Base-by-base conservation (phyloP, 2,329 filamentous ascomycete genomes). In the Leptographium procerum region DNA sequence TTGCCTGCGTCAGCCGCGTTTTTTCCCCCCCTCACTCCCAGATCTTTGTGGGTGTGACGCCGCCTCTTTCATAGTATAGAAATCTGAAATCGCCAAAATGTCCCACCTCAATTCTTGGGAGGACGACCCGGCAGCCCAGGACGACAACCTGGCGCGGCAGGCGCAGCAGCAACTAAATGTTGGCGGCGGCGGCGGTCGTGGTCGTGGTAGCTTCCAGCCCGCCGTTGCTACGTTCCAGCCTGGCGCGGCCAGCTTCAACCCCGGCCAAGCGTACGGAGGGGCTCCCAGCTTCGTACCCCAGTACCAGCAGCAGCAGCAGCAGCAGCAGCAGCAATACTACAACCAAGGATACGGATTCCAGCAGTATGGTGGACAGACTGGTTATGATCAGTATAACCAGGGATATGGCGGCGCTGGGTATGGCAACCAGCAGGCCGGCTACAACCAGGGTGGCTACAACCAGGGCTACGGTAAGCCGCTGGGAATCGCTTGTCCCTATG, bases 71-170 rank as follows among this genome's bases (percentile, higher is more conserved):
- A 9, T 26, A 5, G 7, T 10, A 29, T 28, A 16, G 24, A 14
- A 24, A 29, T 26, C 10, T 24, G 22, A 43, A 45, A 28, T 36
- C 19, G 10, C 29, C 34, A 64, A 29, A 51, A 64, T 64, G 63
- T 60, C 91, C 67, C 85, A 91, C 72, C 88, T 90, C 68, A 91
- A 95, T 73, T 96, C 91, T 62, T 97, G 94, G 89, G 91, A 97
- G 76, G 90, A 95, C 69, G 89, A 91, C 68, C 85, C 86, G 68
- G 79, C 86, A 58, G 85, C 83, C 63, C 86, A 89, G 77, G 87
- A 91, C 67, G 87, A 89, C 66, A 83, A 83, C 71, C 83, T 95
- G 72, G 83, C 88, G 62, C 84, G 85, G 67, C 88, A 91, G 77
- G 76, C 88, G 43, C 83, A 87, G 66, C 83, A 87, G 71, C 85